Evolutionary conservation across 2,329 filamentous ascomycete species (phyloP).

Genomic region (Gremmenia infestans): DNA sequence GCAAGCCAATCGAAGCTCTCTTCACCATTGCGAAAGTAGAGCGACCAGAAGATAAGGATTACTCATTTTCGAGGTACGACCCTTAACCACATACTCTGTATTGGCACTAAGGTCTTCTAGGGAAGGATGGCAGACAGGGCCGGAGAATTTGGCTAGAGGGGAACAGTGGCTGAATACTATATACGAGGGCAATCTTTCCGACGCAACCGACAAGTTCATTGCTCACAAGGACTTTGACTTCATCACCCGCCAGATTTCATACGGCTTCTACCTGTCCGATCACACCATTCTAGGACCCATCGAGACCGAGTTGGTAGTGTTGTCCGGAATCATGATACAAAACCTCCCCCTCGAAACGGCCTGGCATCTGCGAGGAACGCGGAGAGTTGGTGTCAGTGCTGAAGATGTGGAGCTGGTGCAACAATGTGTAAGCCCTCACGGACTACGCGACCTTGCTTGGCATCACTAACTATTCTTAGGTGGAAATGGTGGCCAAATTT

Average conservation of each 20-base stretch:
- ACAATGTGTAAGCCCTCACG: slow-evolving; percentile 26
- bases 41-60: slow-evolving; percentile 50
- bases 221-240: slow-evolving; percentile 46
- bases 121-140: slow-evolving; percentile 53
- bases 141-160: slow-evolving; percentile 48
- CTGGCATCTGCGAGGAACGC: slow-evolving; percentile 50
- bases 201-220: slow-evolving; percentile 35
- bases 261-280: slow-evolving; percentile 53
- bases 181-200: slow-evolving; percentile 27
- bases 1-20: slow-evolving; percentile 51
- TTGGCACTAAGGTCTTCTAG: slow-evolving; percentile 33
- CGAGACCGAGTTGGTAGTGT: slow-evolving; percentile 50
- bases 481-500: slow-evolving; percentile 22
- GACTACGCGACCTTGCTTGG: not conserved
- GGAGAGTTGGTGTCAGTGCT: slow-evolving; percentile 41
- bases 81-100: not conserved
- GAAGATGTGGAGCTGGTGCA: slow-evolving; percentile 38
- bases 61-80: slow-evolving; percentile 24
- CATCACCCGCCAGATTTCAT: slow-evolving; percentile 51
- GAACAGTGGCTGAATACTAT: slow-evolving; percentile 52
- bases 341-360: slow-evolving; percentile 47
- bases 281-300: slow-evolving; percentile 48
- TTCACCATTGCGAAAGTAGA: slow-evolving; percentile 24
- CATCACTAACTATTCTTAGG: not conserved
- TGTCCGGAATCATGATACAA: slow-evolving; percentile 53